Evolutionary conservation across 2,329 filamentous ascomycete species (phyloP).

Genomic region (Penicillium aurantiogriseum): DNA sequence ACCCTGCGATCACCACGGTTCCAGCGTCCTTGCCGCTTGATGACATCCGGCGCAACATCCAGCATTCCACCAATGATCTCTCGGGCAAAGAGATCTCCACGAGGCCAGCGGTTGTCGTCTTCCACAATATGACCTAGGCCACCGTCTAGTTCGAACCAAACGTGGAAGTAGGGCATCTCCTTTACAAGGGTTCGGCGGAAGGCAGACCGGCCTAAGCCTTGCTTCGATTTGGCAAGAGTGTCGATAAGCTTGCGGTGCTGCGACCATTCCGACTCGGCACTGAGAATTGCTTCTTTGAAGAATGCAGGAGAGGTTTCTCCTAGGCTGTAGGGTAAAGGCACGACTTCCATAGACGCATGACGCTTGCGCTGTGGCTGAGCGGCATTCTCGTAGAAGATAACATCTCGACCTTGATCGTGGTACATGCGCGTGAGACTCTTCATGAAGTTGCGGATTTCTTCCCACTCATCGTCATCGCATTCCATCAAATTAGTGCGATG

Average conservation of each 20-base stretch:
- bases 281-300: conserved; percentile 90
- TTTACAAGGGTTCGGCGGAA: conserved; percentile 82
- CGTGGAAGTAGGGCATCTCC: conserved; percentile 98
- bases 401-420: conserved; percentile 85
- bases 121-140: conserved; percentile 92
- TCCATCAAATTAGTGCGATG: conserved; percentile 90
- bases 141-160: conserved; percentile 90
- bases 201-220: conserved; percentile 72
- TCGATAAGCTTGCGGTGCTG: conserved; percentile 96
- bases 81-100: conserved; percentile 85
- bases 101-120: conserved; percentile 79
- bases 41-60: conserved; percentile 73
- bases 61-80: conserved; percentile 93
- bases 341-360: conserved; percentile 81
- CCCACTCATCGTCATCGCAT: conserved; percentile 99
- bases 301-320: conserved; percentile 90
- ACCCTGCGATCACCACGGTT: conserved; percentile 63
- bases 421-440: conserved; percentile 93
- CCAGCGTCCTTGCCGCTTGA: conserved; percentile 91
- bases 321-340: conserved; percentile 87
- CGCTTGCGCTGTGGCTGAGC: conserved; percentile 72
- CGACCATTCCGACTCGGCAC: conserved; percentile 87
- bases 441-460: conserved; percentile 99
- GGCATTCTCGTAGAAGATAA: conserved; percentile 97
- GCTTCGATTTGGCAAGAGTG: conserved; percentile 59